Evolutionary conservation across 1,139 yeast genomes (phyloP).

Genomic region (Kodamaea plutei): DNA sequence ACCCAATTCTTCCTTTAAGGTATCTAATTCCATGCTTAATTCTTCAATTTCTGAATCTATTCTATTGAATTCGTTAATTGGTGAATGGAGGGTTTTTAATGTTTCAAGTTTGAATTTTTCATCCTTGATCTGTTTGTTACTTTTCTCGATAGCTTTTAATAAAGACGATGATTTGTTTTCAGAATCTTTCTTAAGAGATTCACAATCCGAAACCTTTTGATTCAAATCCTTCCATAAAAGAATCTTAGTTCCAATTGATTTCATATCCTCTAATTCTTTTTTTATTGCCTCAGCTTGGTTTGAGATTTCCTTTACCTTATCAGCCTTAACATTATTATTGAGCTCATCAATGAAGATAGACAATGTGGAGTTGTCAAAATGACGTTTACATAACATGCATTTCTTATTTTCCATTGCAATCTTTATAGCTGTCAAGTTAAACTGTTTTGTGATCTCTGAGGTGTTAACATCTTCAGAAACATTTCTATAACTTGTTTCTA

Average conservation of each 20-base stretch:
- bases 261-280: conserved; percentile 24
- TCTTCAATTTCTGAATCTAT: conserved; percentile 32
- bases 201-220: conserved; percentile 9
- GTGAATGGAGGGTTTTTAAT: conserved; percentile 17
- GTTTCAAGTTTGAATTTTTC: conserved; percentile 11
- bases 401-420: conserved; percentile 52
- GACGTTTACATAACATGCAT: conserved; percentile 65
- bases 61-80: conserved; percentile 36
- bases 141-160: conserved; percentile 9
- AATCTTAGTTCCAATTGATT: conserved; percentile 26
- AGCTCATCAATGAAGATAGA: conserved; percentile 29
- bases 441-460: conserved; percentile 60
- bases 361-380: conserved; percentile 45
- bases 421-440: conserved; percentile 60
- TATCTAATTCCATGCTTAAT: conserved; percentile 30
- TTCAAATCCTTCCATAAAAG: conserved; percentile 21
- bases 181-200: conserved; percentile 3
- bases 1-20: conserved; percentile 35
- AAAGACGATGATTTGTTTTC: conserved; percentile 16
- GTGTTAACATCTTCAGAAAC: conserved; percentile 62
- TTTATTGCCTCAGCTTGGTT: conserved; percentile 30
- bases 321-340: conserved; percentile 34
- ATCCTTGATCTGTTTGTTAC: conserved; percentile 16
- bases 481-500: conserved; percentile 57
- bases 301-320: conserved; percentile 34